phyloP scores from a whole-genome alignment of 2,329 filamentous ascomycete species.

The Talaromyces sp. region DNA sequence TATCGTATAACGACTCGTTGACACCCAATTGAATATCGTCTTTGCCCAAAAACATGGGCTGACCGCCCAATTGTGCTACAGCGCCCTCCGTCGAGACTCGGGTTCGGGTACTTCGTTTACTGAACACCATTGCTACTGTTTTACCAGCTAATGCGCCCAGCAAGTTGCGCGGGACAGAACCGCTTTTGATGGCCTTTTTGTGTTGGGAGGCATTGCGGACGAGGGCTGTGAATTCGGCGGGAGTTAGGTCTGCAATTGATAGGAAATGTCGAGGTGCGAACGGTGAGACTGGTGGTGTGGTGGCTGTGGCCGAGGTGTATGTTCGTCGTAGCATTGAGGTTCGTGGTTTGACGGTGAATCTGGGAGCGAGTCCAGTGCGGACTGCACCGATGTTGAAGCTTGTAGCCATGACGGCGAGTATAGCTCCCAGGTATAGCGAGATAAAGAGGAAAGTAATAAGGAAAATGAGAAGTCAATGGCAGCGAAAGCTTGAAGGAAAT shows the following conservation, averaged over 20 bases:
- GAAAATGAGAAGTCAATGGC: neutral
- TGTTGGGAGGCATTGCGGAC: slow-evolving; percentile 74
- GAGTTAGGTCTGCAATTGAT: slow-evolving; percentile 79
- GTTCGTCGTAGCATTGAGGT: slow-evolving; percentile 27
- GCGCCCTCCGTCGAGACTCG: slow-evolving; percentile 91
- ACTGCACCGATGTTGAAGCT: slow-evolving; percentile 13
- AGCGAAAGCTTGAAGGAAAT: neutral
- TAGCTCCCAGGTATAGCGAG: neutral
- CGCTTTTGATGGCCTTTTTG: slow-evolving; percentile 72
- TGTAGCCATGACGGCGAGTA: slow-evolving; percentile 10
- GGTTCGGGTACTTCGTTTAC: slow-evolving; percentile 89
- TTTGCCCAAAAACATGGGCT: slow-evolving; percentile 94
- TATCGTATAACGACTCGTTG: slow-evolving; percentile 94
- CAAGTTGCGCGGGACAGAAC: slow-evolving; percentile 55
- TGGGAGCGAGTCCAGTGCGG: slow-evolving; percentile 15
- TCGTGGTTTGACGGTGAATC: slow-evolving; percentile 23
- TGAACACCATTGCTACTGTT: slow-evolving; percentile 94
- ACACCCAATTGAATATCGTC: slow-evolving; percentile 93
- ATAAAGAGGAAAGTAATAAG: neutral
- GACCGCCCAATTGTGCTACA: slow-evolving; percentile 78
- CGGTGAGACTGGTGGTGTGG: slow-evolving; percentile 47
- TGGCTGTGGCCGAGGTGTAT: slow-evolving; percentile 28
- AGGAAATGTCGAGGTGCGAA: slow-evolving; percentile 77
- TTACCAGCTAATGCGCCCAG: slow-evolving; percentile 62
- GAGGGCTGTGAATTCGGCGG: slow-evolving; percentile 72